Conservation (phyloP, 495 filamentous ascomycete species). For the Chaetomium tenue region DNA sequence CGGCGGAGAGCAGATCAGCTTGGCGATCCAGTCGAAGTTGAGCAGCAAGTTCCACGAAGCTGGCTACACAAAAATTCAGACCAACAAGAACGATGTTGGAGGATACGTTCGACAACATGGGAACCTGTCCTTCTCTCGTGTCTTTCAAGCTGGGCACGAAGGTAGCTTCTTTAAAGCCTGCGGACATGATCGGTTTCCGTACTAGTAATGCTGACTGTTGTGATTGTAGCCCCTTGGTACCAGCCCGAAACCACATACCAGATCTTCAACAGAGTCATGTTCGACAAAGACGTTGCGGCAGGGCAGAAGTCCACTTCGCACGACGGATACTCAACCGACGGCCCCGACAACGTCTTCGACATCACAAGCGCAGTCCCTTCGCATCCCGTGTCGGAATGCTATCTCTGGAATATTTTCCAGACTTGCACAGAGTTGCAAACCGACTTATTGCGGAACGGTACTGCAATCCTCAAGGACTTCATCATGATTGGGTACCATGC, state of each 20-base stretch:
- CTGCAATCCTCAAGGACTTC: constrained; percentile 33
- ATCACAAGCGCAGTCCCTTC: neutral
- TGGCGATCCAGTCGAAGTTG: constrained; percentile 47
- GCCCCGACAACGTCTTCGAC: neutral
- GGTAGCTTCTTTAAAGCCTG: neutral
- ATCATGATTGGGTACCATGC: constrained; percentile 19
- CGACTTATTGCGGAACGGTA: constrained; percentile 42
- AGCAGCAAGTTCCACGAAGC: constrained; percentile 41
- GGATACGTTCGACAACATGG: constrained; percentile 61
- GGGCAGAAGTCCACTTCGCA: constrained; percentile 36
- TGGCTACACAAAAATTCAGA: constrained; percentile 52
- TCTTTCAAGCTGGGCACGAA: constrained; percentile 59
- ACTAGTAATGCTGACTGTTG: neutral
- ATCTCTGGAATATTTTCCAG: constrained; percentile 40
- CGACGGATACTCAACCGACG: constrained; percentile 2
- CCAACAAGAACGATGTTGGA: constrained; percentile 49
- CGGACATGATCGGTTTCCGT: neutral
- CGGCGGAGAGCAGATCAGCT: constrained; percentile 58
- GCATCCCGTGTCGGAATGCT: constrained; percentile 11
- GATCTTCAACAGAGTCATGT: constrained; percentile 44
- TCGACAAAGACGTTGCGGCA: constrained; percentile 54
- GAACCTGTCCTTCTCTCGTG: constrained; percentile 60
- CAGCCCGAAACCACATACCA: constrained; percentile 47
- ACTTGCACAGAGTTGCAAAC: constrained; percentile 42
- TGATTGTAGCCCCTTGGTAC: constrained; percentile 56